Base-by-base conservation (phyloP, 352 stramenopile genomes). In the Ophiocytium majus region DNA sequence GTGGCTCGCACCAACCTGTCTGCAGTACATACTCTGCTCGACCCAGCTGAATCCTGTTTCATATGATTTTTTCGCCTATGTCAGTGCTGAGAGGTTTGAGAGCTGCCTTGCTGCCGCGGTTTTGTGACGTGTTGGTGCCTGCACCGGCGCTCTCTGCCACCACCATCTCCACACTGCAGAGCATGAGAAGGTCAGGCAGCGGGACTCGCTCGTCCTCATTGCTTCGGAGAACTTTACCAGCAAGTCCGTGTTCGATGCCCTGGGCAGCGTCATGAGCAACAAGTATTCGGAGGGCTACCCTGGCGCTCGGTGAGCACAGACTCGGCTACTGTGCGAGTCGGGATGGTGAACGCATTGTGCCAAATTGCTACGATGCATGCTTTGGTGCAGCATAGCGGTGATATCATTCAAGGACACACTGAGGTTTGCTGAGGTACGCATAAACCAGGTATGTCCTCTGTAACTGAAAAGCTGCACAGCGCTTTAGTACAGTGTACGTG, bases 221-320 rank as follows among this genome's bases (percentile, higher is more conserved):
- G 97, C 97, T 64, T 99, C 95, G n/a, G 98, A 99, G 91, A 99
- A 99, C 92, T 99, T 99, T 86, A 99, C 97, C 49, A 98, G 93
- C 1, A 94, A 93, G 75, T 93, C 96, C 17, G 98, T 99, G 43
- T 93, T 99, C 85, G 95, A 99, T 89, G 96, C 96, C 14, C 91
- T 99, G 37, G 97, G 98, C 37, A 99, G 95, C 9, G 95, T 99
- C 82, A 96, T 99, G 91, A 98, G 94, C 37, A 99, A 99, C 92
- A 99, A 99, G 91, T 98, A 98, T 92, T 97, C 93, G 36, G 95
- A 98, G 87, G 95, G 95, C 0, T 99, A 99, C 92, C 97, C 97
- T 9, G 95, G 95, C 37, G 92, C 92, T 37, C 83, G 93, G 43
- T 57, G 43, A 57, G 43, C 43, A 57, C 5, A n/a, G n/a, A n/a